These are phyloP conservation scores for Melanomma pulvis-pyrius DNA, from an alignment of 495 filamentous ascomycete species.

Conservation along the genomic window DNA sequence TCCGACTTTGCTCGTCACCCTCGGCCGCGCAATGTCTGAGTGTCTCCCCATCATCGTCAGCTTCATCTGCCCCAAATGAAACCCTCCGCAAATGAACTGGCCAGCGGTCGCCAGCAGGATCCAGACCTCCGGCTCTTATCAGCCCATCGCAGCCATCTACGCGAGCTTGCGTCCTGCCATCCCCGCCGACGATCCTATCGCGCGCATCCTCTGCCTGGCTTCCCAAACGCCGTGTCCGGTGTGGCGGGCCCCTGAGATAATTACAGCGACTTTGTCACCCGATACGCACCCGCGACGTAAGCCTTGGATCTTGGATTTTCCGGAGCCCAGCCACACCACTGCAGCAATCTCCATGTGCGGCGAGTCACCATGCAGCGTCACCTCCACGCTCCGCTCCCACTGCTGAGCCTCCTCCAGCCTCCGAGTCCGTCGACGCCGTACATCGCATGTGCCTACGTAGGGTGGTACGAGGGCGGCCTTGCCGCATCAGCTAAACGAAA, in stretches of 20 bases:
- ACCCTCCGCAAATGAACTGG: neutral
- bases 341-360: conserved; percentile 2
- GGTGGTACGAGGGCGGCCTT: neutral
- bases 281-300: neutral
- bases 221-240: neutral
- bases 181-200: neutral
- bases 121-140: neutral
- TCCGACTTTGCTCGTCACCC: neutral
- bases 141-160: neutral
- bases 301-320: neutral
- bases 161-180: neutral
- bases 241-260: conserved; percentile 1
- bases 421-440: neutral
- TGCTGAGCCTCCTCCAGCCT: neutral
- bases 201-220: neutral
- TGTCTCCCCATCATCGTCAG: neutral
- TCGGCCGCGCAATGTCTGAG: neutral
- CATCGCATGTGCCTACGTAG: too few relatives aligned
- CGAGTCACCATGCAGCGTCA: neutral
- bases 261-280: conserved; percentile 1
- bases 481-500: neutral
- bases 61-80: neutral
- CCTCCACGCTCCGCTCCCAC: neutral
- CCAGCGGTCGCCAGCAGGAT: neutral
- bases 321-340: conserved; percentile 1